Conservation (phyloP, 257 asterid species). For the Solanum appendiculatum region DNA sequence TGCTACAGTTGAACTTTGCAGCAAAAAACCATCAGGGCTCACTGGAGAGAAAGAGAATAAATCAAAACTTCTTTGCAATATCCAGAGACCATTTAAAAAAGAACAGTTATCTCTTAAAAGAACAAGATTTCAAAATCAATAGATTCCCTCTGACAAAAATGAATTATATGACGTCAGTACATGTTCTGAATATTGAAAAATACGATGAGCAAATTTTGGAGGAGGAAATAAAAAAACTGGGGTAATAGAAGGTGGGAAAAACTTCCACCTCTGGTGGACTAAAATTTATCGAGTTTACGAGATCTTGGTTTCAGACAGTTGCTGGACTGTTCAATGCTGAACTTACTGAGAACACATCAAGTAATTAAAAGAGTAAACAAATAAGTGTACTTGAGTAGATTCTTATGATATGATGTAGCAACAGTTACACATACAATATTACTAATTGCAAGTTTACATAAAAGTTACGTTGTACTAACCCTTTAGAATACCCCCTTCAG, state of each 20-base stretch:
- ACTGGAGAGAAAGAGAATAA: conserved; percentile 28
- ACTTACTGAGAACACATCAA: background rate
- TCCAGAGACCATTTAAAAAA: background rate
- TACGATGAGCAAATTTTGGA: background rate
- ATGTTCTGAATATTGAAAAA: background rate
- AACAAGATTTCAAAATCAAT: background rate
- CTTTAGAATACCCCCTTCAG: conserved; percentile 86
- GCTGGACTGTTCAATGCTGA: background rate
- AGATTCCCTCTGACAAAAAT: background rate
- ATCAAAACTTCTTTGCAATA: background rate
- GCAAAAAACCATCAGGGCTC: conserved; percentile 91
- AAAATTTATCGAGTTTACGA: background rate
- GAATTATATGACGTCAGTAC: background rate
- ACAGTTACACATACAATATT: background rate
- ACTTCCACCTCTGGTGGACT: too few species aligned
- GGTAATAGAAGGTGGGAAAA: too few species aligned
- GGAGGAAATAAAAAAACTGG: too few species aligned
- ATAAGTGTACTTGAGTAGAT: background rate
- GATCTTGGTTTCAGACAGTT: background rate
- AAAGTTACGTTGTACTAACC: conserved; percentile 36
- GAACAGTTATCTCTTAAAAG: background rate
- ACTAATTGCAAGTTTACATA: too few species aligned
- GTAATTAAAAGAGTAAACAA: background rate
- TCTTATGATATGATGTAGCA: background rate
- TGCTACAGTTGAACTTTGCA: conserved; percentile 96